Evolutionary conservation across 371 early-diverging fungal species (phyloP).

Genomic region (Apophysomyces sp.): DNA sequence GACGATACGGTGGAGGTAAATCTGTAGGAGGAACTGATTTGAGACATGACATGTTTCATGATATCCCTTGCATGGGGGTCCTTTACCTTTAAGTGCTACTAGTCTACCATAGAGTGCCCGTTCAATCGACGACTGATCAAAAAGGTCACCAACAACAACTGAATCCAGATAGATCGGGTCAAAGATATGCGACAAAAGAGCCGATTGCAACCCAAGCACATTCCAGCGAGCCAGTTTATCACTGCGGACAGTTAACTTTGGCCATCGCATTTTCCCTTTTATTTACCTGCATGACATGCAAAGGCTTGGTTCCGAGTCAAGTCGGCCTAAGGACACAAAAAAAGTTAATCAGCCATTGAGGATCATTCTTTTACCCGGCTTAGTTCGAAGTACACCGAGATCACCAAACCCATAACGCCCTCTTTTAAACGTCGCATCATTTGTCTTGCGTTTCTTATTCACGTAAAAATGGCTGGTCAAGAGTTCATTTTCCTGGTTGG

Average conservation of each 20-base stretch:
- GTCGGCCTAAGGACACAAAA: constrained; percentile 38
- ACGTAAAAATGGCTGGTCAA: constrained; percentile 28
- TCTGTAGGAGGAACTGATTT: constrained; percentile 9
- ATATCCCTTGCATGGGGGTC: neutral
- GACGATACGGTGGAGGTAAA: constrained; percentile 21
- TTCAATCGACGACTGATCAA: constrained; percentile 53
- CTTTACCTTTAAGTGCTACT: constrained; percentile 21
- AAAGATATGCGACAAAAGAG: constrained; percentile 54
- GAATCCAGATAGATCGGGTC: constrained; percentile 71
- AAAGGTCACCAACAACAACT: constrained; percentile 68
- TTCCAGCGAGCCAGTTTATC: constrained; percentile 90
- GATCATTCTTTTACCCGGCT: constrained; percentile 60
- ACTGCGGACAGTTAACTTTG: constrained; percentile 20
- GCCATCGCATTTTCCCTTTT: neutral
- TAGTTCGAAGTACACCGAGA: constrained; percentile 70
- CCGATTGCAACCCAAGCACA: constrained; percentile 74
- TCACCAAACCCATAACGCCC: constrained; percentile 61
- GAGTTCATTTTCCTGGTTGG: constrained; percentile 11
- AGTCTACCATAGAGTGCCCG: constrained; percentile 66
- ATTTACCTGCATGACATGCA: constrained; percentile 83
- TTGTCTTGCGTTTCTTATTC: constrained; percentile 34
- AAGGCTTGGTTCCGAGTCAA: constrained; percentile 74
- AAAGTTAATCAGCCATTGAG: neutral
- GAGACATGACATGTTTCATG: neutral
- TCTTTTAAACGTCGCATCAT: constrained; percentile 32